Conservation (phyloP, 2,329 filamentous ascomycete species). For the Fusarium begoniae region DNA sequence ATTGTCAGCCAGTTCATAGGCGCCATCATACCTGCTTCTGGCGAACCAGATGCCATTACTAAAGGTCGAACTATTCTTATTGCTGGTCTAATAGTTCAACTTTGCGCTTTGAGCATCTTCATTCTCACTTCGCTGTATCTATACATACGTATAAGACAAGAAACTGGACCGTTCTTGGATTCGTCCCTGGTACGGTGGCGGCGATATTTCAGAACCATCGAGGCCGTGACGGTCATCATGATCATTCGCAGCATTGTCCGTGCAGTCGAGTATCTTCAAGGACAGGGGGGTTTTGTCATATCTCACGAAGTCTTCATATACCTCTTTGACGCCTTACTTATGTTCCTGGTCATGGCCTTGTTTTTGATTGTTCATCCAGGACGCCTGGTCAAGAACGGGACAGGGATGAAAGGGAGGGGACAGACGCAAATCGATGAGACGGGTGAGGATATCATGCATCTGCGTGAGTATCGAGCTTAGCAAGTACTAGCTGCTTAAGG, state of each 20-base stretch:
- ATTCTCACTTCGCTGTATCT: neutral
- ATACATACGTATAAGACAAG: neutral
- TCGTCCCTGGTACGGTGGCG: constrained; percentile 41
- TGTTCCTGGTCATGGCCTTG: constrained; percentile 52
- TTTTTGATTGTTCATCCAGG: constrained; percentile 37
- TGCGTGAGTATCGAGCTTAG: neutral
- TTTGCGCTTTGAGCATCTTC: neutral
- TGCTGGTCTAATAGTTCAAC: neutral
- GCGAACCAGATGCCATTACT: neutral
- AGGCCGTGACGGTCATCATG: constrained; percentile 51
- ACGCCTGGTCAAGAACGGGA: neutral
- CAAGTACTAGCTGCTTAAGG: rapidly evolving
- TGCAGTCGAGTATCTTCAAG: constrained; percentile 58
- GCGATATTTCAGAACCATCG: constrained; percentile 45
- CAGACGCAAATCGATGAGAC: neutral
- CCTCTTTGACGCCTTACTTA: constrained; percentile 54
- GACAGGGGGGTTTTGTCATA: constrained; percentile 52
- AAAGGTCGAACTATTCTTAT: constrained; percentile 10
- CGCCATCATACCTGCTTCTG: constrained; percentile 15
- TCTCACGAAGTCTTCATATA: constrained; percentile 54
- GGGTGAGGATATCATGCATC: neutral
- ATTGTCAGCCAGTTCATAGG: constrained; percentile 12
- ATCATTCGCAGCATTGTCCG: constrained; percentile 57
- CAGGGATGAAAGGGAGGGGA: neutral
- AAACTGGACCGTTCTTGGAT: constrained; percentile 4